Evolutionary conservation across 768 basidiomycete species (phyloP), one percentile per base, ranked within the genome.

Genomic region (Roridomyces roridus): DNA sequence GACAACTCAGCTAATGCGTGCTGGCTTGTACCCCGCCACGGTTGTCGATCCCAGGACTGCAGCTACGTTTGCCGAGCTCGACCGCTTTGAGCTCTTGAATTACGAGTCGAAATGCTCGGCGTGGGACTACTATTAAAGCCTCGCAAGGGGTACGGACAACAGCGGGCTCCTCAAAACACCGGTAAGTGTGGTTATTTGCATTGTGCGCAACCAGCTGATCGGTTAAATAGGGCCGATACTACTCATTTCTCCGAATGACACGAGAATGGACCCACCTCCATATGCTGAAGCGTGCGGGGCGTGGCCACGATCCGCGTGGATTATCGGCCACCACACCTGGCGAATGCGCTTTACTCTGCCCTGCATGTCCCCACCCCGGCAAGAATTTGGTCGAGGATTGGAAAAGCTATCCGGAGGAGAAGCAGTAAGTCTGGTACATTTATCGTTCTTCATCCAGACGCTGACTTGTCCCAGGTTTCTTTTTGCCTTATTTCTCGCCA

Each of bases 1-100:
- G 66, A 20, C 63, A 4, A 28, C 51, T 23, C 75, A 79, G 42
- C 70, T 80, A 0, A 63, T 79, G 0, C 68, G 68, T 25, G 36
- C 57, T 2, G 53, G 62, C 0, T 50, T 68, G 12, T 79, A 59
- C 41, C 75, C 74, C 0, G 68, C 73, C 0, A 75, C 73, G 0
- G 26, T 46, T 2, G 25, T 26, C 2, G 51, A 67, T 14, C 75
- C 76, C 0, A 34, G 56, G 15, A 69, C 72, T 0, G 72, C 65
- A 0, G 65, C 68, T 5, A 77, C 72, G 0, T 72, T 76, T 41
- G 20, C 31, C 0, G 52, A 68, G 9, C 63, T 77, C 0, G 42
- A 70, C 12, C 46, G 52, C 6, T 76, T 74, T 37, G 74, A 79
- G 14, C 12, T 72, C 2, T 53, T 74, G 3, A 63, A 64, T 0